phyloP scores from a whole-genome alignment of 148 eudicot genomes.

The Cornus suecica region DNA sequence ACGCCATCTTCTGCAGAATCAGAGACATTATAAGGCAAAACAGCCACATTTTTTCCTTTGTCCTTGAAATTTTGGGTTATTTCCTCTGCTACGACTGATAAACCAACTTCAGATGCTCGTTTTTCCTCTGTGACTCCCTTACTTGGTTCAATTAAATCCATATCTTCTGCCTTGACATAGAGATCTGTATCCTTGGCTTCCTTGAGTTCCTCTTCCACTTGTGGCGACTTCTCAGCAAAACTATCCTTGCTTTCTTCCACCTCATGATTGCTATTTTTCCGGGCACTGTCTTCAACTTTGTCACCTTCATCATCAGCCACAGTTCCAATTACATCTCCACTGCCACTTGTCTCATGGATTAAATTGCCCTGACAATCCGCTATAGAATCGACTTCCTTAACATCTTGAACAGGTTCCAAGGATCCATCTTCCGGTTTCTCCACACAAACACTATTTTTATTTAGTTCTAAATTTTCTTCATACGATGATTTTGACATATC shows the following conservation, averaged over 20 bases:
- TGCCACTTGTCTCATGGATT: slow-evolving; percentile 18
- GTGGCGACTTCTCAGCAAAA: slow-evolving; percentile 16
- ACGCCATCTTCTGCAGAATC: slow-evolving; percentile 31
- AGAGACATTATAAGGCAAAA: slow-evolving; percentile 38
- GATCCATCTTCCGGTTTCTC: slow-evolving; percentile 28
- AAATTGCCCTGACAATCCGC: slow-evolving; percentile 26
- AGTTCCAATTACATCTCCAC: slow-evolving; percentile 26
- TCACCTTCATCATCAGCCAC: slow-evolving; percentile 25
- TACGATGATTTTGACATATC: slow-evolving; percentile 8
- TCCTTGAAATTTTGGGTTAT: slow-evolving; percentile 42
- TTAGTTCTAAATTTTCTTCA: slow-evolving; percentile 25
- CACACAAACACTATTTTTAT: slow-evolving; percentile 22
- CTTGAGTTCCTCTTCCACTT: slow-evolving; percentile 20
- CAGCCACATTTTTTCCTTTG: slow-evolving; percentile 76
- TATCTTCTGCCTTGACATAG: slow-evolving; percentile 33
- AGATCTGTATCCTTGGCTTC: slow-evolving; percentile 28
- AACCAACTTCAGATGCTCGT: slow-evolving; percentile 30
- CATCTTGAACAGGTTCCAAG: slow-evolving; percentile 20
- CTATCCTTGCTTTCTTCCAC: slow-evolving; percentile 26
- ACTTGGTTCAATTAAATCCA: slow-evolving; percentile 27
- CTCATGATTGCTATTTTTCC: slow-evolving; percentile 18
- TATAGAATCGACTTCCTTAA: slow-evolving; percentile 21
- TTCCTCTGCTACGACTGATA: slow-evolving; percentile 22
- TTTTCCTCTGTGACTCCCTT: slow-evolving; percentile 26
- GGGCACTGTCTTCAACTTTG: slow-evolving; percentile 24